phyloP scores from a whole-genome alignment of 768 basidiomycete genomes.

The Termitomyces sp. region DNA sequence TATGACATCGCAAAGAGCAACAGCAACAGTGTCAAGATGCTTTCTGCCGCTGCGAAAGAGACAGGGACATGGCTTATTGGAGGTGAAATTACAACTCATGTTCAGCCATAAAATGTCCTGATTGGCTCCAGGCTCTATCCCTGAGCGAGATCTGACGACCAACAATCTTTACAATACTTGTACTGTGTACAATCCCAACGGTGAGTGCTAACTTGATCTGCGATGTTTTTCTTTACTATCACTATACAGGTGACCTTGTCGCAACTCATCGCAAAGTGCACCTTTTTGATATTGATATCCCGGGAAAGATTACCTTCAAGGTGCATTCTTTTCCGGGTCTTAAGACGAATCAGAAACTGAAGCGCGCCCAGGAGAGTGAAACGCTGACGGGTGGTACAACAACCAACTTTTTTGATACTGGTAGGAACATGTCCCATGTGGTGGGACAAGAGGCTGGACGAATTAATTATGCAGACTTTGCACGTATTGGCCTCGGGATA shows the following conservation, averaged over 20 bases:
- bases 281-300: conserved; percentile 96
- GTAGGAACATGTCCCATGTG: conserved; percentile 27
- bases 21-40: conserved; percentile 78
- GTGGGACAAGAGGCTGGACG: background rate
- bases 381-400: conserved; percentile 72
- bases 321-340: conserved; percentile 26
- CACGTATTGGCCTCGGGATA: conserved; percentile 92
- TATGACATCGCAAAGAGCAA: conserved; percentile 50
- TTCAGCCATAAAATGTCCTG: background rate
- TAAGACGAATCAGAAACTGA: conserved; percentile 1
- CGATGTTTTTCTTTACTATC: background rate
- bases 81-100: conserved; percentile 39
- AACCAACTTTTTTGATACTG: conserved; percentile 83
- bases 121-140: conserved; percentile 74
- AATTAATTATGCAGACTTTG: conserved; percentile 60
- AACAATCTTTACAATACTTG: conserved; percentile 89
- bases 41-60: conserved; percentile 77
- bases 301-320: conserved; percentile 87
- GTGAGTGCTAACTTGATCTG: conserved; percentile 23
- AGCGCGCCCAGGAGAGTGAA: conserved; percentile 68
- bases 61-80: conserved; percentile 87
- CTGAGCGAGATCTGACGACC: conserved; percentile 62
- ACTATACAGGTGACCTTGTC: conserved; percentile 70
- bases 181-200: conserved; percentile 82
- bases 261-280: conserved; percentile 92